Evolutionary conservation across 139 green algal species (phyloP).

Genomic region (Tetraselmis striata): DNA sequence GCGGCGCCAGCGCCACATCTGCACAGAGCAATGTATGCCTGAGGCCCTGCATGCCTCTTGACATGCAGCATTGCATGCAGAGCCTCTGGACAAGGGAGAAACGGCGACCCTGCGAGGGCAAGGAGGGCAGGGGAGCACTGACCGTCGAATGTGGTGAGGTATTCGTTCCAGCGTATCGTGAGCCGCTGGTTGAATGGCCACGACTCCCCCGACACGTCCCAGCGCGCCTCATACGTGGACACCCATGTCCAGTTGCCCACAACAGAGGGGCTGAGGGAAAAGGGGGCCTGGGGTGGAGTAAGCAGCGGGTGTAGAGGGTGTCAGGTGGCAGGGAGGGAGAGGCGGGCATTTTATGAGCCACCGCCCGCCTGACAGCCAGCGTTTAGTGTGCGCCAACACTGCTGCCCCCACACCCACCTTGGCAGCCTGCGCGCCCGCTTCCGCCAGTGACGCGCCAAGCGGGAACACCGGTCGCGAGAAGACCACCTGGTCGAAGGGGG

Average conservation of each 20-base stretch:
- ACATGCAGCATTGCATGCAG: too few species aligned
- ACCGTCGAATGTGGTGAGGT: background rate
- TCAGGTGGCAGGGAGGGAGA: too few species aligned
- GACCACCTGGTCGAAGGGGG: background rate
- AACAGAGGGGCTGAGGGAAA: background rate
- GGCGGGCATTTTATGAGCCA: too few species aligned
- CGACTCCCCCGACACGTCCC: background rate
- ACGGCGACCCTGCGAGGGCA: too few species aligned
- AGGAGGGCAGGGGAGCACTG: background rate
- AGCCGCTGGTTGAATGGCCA: background rate
- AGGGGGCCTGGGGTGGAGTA: background rate
- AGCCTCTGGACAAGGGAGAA: too few species aligned
- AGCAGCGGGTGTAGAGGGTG: too few species aligned
- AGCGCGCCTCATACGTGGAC: background rate
- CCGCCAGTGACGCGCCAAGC: background rate
- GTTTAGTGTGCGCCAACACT: background rate
- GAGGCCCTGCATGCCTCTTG: too few species aligned
- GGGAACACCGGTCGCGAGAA: background rate
- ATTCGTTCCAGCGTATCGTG: background rate
- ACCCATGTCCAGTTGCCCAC: background rate
- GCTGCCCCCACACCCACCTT: background rate
- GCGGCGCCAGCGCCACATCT: too few species aligned
- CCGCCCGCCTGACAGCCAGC: too few species aligned
- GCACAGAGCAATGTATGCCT: too few species aligned
- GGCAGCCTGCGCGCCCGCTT: background rate